Conservation (phyloP, 352 stramenopile species). For the Stephanocyclus meneghinianus region DNA sequence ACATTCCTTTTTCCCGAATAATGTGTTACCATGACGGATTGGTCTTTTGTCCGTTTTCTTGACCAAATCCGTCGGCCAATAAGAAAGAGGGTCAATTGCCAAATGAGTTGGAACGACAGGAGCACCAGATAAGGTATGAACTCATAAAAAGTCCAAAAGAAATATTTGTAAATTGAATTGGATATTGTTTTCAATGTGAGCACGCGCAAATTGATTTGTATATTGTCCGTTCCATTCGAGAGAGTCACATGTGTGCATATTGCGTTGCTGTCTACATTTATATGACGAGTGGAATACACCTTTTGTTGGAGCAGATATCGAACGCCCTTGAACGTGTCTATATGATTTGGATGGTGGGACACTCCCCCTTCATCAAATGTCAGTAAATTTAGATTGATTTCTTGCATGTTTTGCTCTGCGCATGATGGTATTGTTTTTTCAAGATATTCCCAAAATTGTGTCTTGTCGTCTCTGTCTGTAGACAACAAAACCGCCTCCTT, state of each 20-base stretch:
- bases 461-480: not conserved
- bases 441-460: not conserved
- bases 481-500: not conserved
- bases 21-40: conserved; percentile 6
- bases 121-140: conserved; percentile 32
- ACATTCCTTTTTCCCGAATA: not conserved
- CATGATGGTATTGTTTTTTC: conserved; percentile 16
- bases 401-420: conserved; percentile 2
- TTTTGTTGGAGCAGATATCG: conserved; percentile 39
- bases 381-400: conserved; percentile 82
- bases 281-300: conserved; percentile 4
- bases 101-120: conserved; percentile 23
- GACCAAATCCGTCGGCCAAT: conserved; percentile 26
- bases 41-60: not conserved
- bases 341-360: conserved; percentile 92
- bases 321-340: conserved; percentile 76
- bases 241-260: not conserved
- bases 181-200: conserved; percentile 44
- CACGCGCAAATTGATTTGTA: conserved; percentile 30
- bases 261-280: not conserved
- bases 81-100: conserved; percentile 31
- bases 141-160: conserved; percentile 49
- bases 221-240: not conserved
- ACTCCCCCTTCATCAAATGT: conserved; percentile 93
- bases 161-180: conserved; percentile 58